These are phyloP conservation scores for Pelargonium nanum DNA, from an alignment of 345 rosid genomes.

Conservation along the genomic window DNA sequence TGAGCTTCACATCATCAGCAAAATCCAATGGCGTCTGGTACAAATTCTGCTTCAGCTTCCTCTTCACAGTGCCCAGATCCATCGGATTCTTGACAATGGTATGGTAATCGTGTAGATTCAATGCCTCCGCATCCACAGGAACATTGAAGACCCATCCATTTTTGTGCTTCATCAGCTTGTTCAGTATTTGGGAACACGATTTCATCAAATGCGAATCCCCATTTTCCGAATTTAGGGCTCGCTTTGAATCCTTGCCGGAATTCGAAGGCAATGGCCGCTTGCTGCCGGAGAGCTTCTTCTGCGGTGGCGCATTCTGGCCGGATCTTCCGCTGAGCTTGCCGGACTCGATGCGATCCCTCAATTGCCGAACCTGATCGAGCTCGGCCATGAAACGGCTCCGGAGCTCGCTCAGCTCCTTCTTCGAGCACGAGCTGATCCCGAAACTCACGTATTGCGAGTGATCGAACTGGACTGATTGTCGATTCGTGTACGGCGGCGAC, in stretches of 20 bases:
- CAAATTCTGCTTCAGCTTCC: slow-evolving; percentile 14
- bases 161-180: slow-evolving; percentile 36
- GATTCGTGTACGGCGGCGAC: slow-evolving; percentile 37
- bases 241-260: slow-evolving; percentile 22
- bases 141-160: slow-evolving; percentile 33
- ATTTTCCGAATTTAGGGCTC: no score
- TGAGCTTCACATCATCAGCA: slow-evolving; percentile 36
- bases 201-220: slow-evolving; percentile 20
- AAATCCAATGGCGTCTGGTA: slow-evolving; percentile 32
- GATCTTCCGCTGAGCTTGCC: slow-evolving; percentile 37
- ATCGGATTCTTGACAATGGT: slow-evolving; percentile 39
- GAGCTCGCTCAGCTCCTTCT: slow-evolving; percentile 43
- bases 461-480: slow-evolving; percentile 15
- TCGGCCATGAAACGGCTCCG: slow-evolving; percentile 44
- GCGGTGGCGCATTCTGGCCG: slow-evolving; percentile 18
- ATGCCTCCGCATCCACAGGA: slow-evolving; percentile 34
- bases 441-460: slow-evolving; percentile 18
- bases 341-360: slow-evolving; percentile 43
- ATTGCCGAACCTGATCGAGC: slow-evolving; percentile 61
- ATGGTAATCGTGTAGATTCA: slow-evolving; percentile 33
- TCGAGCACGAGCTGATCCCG: slow-evolving; percentile 23
- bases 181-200: slow-evolving; percentile 28
- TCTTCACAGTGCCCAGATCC: slow-evolving; percentile 45
- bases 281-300: slow-evolving; percentile 33
- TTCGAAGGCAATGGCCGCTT: slow-evolving; percentile 36